Conservation (phyloP, 2,329 filamentous ascomycete species). For the Beauveria scarabaeidicola region DNA sequence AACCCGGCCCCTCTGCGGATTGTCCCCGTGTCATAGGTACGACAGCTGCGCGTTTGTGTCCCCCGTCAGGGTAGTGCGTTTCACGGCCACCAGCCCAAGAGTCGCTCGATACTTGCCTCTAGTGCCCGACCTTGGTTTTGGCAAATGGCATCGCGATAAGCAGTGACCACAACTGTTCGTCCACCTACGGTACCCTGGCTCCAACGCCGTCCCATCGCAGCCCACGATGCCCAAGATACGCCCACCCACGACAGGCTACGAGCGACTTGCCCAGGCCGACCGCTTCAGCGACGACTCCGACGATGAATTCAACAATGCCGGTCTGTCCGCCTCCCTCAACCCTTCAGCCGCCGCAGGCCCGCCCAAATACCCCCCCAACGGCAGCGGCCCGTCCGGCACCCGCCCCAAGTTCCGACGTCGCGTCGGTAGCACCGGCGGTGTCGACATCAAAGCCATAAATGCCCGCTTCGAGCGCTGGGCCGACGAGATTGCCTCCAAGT, state of each 20-base stretch:
- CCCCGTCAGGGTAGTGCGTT: neutral
- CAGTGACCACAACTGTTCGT: neutral
- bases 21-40: neutral
- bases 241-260: constrained; percentile 73
- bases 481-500: constrained; percentile 93
- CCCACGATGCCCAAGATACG: constrained; percentile 55
- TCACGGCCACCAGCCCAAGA: neutral
- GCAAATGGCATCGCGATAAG: constrained; percentile 10
- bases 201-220: neutral
- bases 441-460: constrained; percentile 98
- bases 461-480: constrained; percentile 92
- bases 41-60: neutral
- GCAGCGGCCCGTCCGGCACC: constrained; percentile 46
- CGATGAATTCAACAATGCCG: constrained; percentile 47
- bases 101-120: neutral
- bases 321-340: constrained; percentile 48
- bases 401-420: constrained; percentile 37
- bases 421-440: constrained; percentile 68
- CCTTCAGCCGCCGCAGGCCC: constrained; percentile 35
- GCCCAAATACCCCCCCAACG: constrained; percentile 54
- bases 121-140: neutral
- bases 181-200: neutral
- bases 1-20: neutral
- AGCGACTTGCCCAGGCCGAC: constrained; percentile 75
- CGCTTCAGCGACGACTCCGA: constrained; percentile 66